phyloP scores from a whole-genome alignment of 2,329 filamentous ascomycete species.

The Orbilia quercus region DNA sequence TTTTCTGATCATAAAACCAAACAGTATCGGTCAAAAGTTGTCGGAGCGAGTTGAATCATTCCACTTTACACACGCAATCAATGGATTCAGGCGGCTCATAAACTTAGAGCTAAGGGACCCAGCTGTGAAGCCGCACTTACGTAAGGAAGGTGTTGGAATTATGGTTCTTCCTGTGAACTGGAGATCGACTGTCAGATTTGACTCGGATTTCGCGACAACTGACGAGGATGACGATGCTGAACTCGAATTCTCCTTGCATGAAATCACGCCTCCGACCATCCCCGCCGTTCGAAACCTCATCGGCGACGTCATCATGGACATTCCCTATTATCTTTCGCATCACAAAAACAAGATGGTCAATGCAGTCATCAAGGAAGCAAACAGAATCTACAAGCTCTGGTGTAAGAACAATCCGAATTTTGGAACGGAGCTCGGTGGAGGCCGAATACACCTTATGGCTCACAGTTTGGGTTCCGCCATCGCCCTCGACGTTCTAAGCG shows the following conservation, averaged over 20 bases:
- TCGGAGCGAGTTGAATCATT: conserved; percentile 95
- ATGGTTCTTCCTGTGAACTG: conserved; percentile 97
- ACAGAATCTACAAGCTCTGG: conserved; percentile 95
- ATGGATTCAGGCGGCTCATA: conserved; percentile 84
- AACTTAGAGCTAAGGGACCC: conserved; percentile 83
- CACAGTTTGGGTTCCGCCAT: conserved; percentile 96
- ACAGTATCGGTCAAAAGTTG: conserved; percentile 86
- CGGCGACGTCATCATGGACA: conserved; percentile 97
- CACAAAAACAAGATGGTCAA: conserved; percentile 95
- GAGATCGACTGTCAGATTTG: conserved; percentile 87
- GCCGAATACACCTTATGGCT: conserved; percentile 89
- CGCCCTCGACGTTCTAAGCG: conserved; percentile 88
- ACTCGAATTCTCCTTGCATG: conserved; percentile 77
- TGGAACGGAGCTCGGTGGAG: conserved; percentile 69
- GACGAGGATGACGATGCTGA: conserved; percentile 71
- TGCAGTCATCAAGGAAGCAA: conserved; percentile 88
- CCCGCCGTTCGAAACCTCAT: conserved; percentile 93
- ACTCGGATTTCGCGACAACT: conserved; percentile 74
- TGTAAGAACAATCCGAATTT: conserved; percentile 93
- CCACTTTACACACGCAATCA: conserved; percentile 96
- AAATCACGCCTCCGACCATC: conserved; percentile 91
- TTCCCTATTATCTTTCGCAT: conserved; percentile 96
- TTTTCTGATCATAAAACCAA: not conserved
- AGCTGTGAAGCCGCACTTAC: conserved; percentile 78
- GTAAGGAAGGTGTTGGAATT: conserved; percentile 78